Conservation (phyloP, 306 rosid species). For the Senna siamea region DNA sequence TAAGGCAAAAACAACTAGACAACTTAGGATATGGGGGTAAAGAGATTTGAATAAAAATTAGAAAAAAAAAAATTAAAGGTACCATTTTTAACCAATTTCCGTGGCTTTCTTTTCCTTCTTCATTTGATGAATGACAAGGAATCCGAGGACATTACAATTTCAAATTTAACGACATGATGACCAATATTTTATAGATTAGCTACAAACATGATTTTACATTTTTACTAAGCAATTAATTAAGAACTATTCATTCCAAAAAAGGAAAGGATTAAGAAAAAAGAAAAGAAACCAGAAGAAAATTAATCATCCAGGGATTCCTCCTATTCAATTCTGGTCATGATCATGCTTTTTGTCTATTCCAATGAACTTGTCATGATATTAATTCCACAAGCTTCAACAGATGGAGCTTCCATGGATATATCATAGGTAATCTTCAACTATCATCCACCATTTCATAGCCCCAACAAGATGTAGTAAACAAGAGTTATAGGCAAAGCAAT, state of each 20-base stretch:
- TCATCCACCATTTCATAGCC: slow-evolving; percentile 56
- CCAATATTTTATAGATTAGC: slow-evolving; percentile 41
- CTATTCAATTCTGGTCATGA: slow-evolving; percentile 35
- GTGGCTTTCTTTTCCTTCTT: slow-evolving; percentile 7
- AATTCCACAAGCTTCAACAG: slow-evolving; percentile 24
- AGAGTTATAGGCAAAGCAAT: slow-evolving; percentile 91
- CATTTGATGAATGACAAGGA: slow-evolving; percentile 8
- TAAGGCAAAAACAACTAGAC: background rate
- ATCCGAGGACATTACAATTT: slow-evolving; percentile 28
- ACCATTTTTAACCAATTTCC: slow-evolving; percentile 9
- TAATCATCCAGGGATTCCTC: slow-evolving; percentile 36
- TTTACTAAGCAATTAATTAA: slow-evolving; percentile 35
- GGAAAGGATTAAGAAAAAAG: slow-evolving; percentile 4
- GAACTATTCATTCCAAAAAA: slow-evolving; percentile 27
- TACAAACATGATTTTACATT: slow-evolving; percentile 62
- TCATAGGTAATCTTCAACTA: slow-evolving; percentile 25
- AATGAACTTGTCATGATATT: slow-evolving; percentile 12
- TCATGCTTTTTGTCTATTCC: slow-evolving; percentile 32
- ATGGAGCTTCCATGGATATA: slow-evolving; percentile 38
- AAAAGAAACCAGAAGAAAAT: background rate
- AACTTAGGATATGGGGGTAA: too few relatives aligned
- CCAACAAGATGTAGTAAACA: slow-evolving; percentile 87
- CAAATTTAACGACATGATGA: slow-evolving; percentile 19
- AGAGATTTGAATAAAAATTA: background rate
- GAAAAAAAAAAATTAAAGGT: slow-evolving; percentile 4